Conservation (phyloP, 768 basidiomycete genomes). For the Daedaleopsis nitida region DNA sequence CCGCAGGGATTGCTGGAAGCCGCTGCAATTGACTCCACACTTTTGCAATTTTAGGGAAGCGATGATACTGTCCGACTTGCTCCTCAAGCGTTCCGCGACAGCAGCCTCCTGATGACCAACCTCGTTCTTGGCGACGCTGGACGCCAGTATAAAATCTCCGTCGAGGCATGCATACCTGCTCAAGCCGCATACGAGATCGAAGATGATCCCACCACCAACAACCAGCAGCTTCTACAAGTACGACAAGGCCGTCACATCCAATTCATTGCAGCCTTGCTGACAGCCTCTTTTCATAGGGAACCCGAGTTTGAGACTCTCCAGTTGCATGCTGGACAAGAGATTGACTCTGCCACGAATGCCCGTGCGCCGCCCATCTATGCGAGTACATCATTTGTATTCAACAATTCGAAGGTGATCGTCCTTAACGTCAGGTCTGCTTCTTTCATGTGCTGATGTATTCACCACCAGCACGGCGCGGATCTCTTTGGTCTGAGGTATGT, state of each 20-base stretch:
- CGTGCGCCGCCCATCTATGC: constrained; percentile 81
- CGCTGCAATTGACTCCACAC: too few species aligned
- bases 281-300: constrained; percentile 26
- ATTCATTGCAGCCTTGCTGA: not conserved
- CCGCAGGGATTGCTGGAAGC: too few species aligned
- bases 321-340: constrained; percentile 73
- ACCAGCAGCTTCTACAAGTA: not conserved
- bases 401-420: constrained; percentile 56
- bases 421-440: not conserved
- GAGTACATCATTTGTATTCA: constrained; percentile 72
- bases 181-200: too few species aligned
- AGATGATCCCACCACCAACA: not conserved
- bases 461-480: constrained; percentile 64
- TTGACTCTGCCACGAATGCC: constrained; percentile 67
- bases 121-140: too few species aligned
- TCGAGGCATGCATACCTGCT: too few species aligned
- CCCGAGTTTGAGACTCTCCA: constrained; percentile 83
- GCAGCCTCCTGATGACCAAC: too few species aligned
- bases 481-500: constrained; percentile 61
- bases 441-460: not conserved
- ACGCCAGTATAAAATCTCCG: too few species aligned
- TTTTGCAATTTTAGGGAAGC: too few species aligned
- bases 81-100: too few species aligned
- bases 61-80: too few species aligned
- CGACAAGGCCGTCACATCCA: too few species aligned